phyloP scores from a whole-genome alignment of 805 yeast species.

The Teunomyces tritomae region DNA sequence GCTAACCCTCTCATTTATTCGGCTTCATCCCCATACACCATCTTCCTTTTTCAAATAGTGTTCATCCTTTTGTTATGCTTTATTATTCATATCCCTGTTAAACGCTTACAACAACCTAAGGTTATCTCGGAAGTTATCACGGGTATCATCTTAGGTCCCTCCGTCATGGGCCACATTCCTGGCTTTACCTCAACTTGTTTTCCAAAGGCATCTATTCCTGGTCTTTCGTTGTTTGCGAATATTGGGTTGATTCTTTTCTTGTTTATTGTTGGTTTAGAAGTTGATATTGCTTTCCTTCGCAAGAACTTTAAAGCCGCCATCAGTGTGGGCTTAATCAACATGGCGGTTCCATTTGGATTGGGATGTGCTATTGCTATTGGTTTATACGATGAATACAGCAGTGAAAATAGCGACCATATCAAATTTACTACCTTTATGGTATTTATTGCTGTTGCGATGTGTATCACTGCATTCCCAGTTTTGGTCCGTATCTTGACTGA shows the following conservation, averaged over 20 bases:
- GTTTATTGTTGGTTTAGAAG: constrained; percentile 78
- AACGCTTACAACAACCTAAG: constrained; percentile 66
- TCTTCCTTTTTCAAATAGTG: constrained; percentile 68
- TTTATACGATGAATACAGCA: constrained; percentile 53
- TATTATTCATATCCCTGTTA: constrained; percentile 57
- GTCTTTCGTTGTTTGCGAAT: constrained; percentile 66
- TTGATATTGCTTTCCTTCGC: constrained; percentile 62
- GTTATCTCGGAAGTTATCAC: constrained; percentile 81
- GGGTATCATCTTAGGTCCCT: constrained; percentile 73
- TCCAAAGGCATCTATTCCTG: constrained; percentile 60
- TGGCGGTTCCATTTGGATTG: constrained; percentile 77
- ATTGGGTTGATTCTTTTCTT: constrained; percentile 71
- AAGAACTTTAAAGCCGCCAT: constrained; percentile 61
- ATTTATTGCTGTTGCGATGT: constrained; percentile 78
- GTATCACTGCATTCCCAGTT: constrained; percentile 86
- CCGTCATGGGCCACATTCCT: constrained; percentile 71
- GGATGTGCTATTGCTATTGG: constrained; percentile 75
- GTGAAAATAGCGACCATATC: constrained; percentile 18
- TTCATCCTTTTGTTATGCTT: constrained; percentile 61
- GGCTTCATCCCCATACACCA: constrained; percentile 58
- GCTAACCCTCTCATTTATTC: constrained; percentile 63
- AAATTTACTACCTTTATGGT: constrained; percentile 75
- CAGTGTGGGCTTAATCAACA: constrained; percentile 65
- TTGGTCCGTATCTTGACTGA: constrained; percentile 76
- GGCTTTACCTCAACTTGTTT: constrained; percentile 63